Evolutionary conservation across 257 asterid genomes (phyloP).

Genomic region (Ajuga chamaepitys): DNA sequence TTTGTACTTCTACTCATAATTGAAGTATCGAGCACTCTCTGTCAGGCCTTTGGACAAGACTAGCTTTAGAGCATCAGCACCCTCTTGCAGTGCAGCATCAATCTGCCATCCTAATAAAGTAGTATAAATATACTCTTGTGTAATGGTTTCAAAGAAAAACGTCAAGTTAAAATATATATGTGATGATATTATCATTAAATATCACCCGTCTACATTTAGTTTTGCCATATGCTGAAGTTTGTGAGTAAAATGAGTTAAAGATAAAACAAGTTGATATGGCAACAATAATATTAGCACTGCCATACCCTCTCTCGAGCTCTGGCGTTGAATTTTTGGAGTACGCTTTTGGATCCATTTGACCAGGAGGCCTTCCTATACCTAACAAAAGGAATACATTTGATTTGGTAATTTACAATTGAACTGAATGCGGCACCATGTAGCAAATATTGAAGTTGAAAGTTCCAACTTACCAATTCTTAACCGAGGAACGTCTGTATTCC

Average conservation of each 20-base stretch:
- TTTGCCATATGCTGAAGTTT: background rate
- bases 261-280: background rate
- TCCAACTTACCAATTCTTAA: slow-evolving; percentile 72
- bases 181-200: background rate
- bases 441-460: slow-evolving; percentile 14
- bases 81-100: slow-evolving; percentile 72
- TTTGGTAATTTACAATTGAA: slow-evolving; percentile 1
- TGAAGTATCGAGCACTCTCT: slow-evolving; percentile 68
- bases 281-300: slow-evolving; percentile 13
- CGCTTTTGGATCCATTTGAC: slow-evolving; percentile 99
- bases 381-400: slow-evolving; percentile 11
- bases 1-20: slow-evolving; percentile 74
- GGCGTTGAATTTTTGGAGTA: slow-evolving; percentile 81
- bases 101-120: slow-evolving; percentile 35
- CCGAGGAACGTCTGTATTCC: slow-evolving; percentile 82
- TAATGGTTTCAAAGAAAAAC: background rate
- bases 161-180: too few species aligned
- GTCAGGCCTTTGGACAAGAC: slow-evolving; percentile 63
- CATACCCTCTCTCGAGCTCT: slow-evolving; percentile 77
- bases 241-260: background rate
- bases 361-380: slow-evolving; percentile 95
- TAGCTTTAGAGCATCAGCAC: slow-evolving; percentile 57
- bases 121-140: background rate
- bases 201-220: background rate
- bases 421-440: background rate